Percentiles rank a stretch among this genome's conserved stretches.
Evolutionary conservation across 1,284 basidiomycete species (phyloP).

Genomic region (Malassezia restricta): DNA sequence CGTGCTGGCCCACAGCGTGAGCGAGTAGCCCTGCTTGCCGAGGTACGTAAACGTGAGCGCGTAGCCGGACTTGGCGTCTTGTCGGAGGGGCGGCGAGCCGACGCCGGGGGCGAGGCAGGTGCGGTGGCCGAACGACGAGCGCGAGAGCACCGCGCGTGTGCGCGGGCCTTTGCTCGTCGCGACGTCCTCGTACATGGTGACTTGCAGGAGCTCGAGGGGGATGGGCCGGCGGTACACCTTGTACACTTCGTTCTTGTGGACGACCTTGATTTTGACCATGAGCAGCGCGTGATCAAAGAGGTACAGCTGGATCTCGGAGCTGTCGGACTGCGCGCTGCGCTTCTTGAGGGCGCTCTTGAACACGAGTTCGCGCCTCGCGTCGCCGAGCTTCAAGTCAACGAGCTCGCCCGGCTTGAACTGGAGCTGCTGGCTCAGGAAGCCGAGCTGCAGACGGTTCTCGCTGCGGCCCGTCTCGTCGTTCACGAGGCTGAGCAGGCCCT

Average conservation of each 20-base stretch:
- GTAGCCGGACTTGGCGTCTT: conserved; percentile 73
- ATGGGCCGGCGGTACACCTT: conserved; percentile 95
- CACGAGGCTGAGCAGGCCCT: conserved; percentile 73
- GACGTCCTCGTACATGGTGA: conserved; percentile 66
- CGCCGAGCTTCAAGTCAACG: conserved; percentile 71
- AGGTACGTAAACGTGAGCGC: conserved; percentile 86
- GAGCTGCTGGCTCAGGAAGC: conserved; percentile 77
- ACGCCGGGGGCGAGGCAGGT: conserved; percentile 41
- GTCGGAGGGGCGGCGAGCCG: conserved; percentile 47
- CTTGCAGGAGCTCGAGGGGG: conserved; percentile 79
- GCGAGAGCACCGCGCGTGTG: conserved; percentile 49
- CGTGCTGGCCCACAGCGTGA: conserved; percentile 84
- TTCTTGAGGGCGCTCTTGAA: conserved; percentile 89
- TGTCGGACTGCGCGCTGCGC: conserved; percentile 58
- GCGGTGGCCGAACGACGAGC: conserved; percentile 47
- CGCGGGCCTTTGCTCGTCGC: conserved; percentile 32
- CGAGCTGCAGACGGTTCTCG: conserved; percentile 82
- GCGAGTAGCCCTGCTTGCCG: conserved; percentile 80
- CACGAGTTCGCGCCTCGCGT: conserved; percentile 78
- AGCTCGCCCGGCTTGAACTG: conserved; percentile 72
- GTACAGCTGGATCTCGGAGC: conserved; percentile 80
- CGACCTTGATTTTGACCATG: conserved; percentile 79
- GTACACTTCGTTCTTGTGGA: conserved; percentile 77
- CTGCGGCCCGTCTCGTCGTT: conserved; percentile 83
- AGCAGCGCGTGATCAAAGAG: conserved; percentile 92